A percentile compares a stretch with the other conserved stretches of the same genome.
Conservation (phyloP, 108 stramenopile genomes). For the Pseudonitzschia multiseries region DNA sequence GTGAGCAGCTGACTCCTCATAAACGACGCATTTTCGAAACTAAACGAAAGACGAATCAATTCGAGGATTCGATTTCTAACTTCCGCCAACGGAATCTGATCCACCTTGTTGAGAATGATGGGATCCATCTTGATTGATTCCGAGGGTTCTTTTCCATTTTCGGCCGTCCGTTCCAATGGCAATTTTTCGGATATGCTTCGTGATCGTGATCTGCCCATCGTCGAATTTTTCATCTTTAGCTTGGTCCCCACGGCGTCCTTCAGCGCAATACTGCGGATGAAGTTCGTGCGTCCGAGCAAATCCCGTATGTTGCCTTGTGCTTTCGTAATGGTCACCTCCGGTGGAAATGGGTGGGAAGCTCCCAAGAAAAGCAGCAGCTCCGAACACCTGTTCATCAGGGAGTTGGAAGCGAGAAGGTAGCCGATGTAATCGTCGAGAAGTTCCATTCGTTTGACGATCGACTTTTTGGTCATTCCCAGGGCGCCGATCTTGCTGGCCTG, state of each 20-base stretch:
- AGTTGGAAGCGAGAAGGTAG: conserved; percentile 59
- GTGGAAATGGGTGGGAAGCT: conserved; percentile 66
- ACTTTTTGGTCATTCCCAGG: conserved; percentile 63
- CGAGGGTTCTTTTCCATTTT: background rate
- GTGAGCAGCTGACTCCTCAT: conserved; percentile 77
- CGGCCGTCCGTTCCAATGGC: background rate
- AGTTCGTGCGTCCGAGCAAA: conserved; percentile 52
- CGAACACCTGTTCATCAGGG: conserved; percentile 60
- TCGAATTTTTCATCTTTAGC: background rate
- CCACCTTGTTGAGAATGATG: conserved; percentile 50
- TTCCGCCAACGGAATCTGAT: conserved; percentile 64
- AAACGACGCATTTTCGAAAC: conserved; percentile 87
- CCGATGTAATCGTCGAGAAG: conserved; percentile 70
- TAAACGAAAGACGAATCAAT: conserved; percentile 69
- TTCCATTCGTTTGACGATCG: conserved; percentile 62
- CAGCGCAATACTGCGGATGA: conserved; percentile 25
- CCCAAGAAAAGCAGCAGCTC: conserved; percentile 79
- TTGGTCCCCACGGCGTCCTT: conserved; percentile 10
- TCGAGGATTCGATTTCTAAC: conserved; percentile 73
- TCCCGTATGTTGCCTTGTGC: conserved; percentile 31
- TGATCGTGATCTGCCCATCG: background rate
- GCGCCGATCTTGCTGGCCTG: conserved; percentile 75
- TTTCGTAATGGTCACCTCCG: conserved; percentile 33
- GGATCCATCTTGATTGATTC: conserved; percentile 7
- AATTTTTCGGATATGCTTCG: background rate